Conservation (phyloP, 257 asterid genomes). For the Plantago major region DNA sequence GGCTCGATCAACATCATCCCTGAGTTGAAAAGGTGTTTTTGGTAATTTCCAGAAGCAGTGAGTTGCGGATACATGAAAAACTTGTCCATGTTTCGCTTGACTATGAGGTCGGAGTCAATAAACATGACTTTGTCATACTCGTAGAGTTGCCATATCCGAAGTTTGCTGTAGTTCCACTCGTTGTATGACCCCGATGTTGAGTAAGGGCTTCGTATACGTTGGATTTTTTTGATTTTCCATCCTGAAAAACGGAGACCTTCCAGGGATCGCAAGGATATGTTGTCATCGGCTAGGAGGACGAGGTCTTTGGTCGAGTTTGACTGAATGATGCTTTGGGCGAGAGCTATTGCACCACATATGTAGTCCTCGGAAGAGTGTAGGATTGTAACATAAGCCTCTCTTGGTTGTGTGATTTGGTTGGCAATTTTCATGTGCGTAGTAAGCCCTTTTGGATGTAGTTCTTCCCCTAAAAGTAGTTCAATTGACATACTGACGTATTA, state of each 20-base stretch:
- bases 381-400: conserved; percentile 66
- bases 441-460: conserved; percentile 13
- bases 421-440: not conserved
- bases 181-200: conserved; percentile 51
- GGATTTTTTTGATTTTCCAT: conserved; percentile 52
- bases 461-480: conserved; percentile 28
- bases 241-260: conserved; percentile 49
- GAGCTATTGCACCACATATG: conserved; percentile 76
- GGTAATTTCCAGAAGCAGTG: conserved; percentile 61
- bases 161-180: conserved; percentile 89
- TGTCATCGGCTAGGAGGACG: conserved; percentile 55
- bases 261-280: conserved; percentile 41
- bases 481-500: too few relatives aligned
- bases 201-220: conserved; percentile 53
- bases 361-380: conserved; percentile 76
- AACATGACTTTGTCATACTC: conserved; percentile 61
- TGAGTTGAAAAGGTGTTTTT: conserved; percentile 62
- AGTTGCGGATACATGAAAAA: conserved; percentile 65
- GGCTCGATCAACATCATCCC: conserved; percentile 89
- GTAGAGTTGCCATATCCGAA: conserved; percentile 67
- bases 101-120: conserved; percentile 61
- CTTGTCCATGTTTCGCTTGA: conserved; percentile 44
- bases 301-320: conserved; percentile 65
- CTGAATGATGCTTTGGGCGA: conserved; percentile 68
- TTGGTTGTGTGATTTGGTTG: conserved; percentile 2